phyloP scores from a whole-genome alignment of 352 stramenopile species.

The Phytophthora fragariaefolia region DNA sequence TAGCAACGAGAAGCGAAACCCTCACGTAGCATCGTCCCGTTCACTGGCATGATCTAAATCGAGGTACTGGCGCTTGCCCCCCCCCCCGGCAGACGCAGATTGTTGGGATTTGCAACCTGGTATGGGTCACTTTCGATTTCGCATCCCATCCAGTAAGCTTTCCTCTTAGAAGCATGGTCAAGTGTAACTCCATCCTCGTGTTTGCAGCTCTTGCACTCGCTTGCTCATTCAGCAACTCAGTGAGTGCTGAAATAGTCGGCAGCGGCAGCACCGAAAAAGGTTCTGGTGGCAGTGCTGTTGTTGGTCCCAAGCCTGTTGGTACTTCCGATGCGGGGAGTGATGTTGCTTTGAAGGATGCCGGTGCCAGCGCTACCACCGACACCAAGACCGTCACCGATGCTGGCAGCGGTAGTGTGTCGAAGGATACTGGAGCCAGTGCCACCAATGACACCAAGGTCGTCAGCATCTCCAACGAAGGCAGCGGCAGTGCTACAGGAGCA shows the following conservation, averaged over 20 bases:
- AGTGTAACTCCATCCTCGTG: conserved; percentile 22
- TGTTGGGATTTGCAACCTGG: not conserved
- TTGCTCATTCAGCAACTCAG: not conserved
- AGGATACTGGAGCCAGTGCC: not conserved
- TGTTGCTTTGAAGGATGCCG: conserved; percentile 5
- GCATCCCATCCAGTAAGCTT: not conserved
- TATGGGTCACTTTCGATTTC: conserved; percentile 20
- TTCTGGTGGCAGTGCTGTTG: not conserved
- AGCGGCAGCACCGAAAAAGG: conserved; percentile 7
- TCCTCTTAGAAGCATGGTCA: conserved; percentile 23
- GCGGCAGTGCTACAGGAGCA: too few species aligned
- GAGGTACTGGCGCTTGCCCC: not conserved
- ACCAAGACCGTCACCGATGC: not conserved
- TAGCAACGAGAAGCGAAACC: too few species aligned
- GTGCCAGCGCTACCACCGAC: not conserved
- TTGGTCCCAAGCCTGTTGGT: not conserved
- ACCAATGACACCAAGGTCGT: not conserved
- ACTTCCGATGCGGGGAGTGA: too few species aligned
- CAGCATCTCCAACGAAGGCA: too few species aligned
- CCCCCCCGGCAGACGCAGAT: not conserved
- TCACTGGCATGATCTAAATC: conserved; percentile 10
- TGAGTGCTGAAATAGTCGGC: not conserved
- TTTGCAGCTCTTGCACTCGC: conserved; percentile 6
- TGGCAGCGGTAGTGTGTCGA: not conserved
- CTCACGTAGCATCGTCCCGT: conserved; percentile 1